A percentile compares a stretch with the other conserved stretches of the same genome.
Conservation (phyloP, 2,329 filamentous ascomycete species). For the Colletotrichum coccodes region DNA sequence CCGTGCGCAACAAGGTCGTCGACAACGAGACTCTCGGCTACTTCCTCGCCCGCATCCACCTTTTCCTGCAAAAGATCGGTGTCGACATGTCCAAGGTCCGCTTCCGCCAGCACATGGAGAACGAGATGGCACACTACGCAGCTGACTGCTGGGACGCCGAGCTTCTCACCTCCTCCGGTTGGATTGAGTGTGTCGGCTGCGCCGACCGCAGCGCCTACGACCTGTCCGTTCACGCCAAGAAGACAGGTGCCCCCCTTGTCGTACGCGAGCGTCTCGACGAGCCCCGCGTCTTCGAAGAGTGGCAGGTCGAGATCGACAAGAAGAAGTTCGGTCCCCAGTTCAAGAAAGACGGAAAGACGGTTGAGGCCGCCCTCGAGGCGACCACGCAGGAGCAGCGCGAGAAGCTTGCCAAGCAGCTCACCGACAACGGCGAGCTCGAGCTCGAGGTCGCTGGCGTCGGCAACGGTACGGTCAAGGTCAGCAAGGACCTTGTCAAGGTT, state of each 20-base stretch:
- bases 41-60: slow-evolving; percentile 92
- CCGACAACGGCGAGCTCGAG: slow-evolving; percentile 78
- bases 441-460: slow-evolving; percentile 76
- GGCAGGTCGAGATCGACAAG: slow-evolving; percentile 87
- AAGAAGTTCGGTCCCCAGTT: slow-evolving; percentile 96
- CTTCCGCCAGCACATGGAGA: slow-evolving; percentile 95
- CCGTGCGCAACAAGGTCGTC: slow-evolving; percentile 83
- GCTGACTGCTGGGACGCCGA: slow-evolving; percentile 99
- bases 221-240: slow-evolving; percentile 89
- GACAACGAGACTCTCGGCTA: slow-evolving; percentile 99
- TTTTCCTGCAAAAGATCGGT: slow-evolving; percentile 90
- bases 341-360: slow-evolving; percentile 91
- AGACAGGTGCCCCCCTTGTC: slow-evolving; percentile 86
- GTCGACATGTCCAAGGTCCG: slow-evolving; percentile 88
- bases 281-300: slow-evolving; percentile 86
- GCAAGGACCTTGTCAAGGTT: slow-evolving; percentile 82
- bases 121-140: slow-evolving; percentile 87
- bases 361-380: slow-evolving; percentile 81
- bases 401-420: slow-evolving; percentile 79
- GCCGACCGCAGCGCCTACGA: slow-evolving; percentile 97
- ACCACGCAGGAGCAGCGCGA: slow-evolving; percentile 85
- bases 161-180: slow-evolving; percentile 89
- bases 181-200: slow-evolving; percentile 98
- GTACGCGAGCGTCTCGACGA: slow-evolving; percentile 85
- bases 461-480: slow-evolving; percentile 81